A percentile compares a stretch with the other conserved stretches of the same genome.
Conservation (phyloP, 108 stramenopile genomes). For the Aurantiochytrium sp. region DNA sequence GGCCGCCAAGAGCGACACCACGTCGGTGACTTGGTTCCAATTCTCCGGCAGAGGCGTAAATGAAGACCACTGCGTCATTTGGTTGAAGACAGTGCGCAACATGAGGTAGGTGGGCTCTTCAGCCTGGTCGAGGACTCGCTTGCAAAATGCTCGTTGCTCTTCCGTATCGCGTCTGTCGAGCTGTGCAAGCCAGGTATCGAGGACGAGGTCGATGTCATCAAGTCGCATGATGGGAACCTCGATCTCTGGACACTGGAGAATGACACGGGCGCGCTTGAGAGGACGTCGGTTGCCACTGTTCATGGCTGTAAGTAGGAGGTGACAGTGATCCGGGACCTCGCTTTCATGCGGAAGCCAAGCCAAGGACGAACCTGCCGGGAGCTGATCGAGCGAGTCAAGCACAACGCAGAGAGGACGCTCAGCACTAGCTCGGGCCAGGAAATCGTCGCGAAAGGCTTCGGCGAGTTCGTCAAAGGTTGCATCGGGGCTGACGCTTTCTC, state of each 20-base stretch:
- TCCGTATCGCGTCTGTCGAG: background rate
- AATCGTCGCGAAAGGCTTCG: background rate
- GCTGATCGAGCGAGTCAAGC: slow-evolving; percentile 3
- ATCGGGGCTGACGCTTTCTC: background rate
- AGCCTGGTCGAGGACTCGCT: background rate
- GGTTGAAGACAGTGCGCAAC: background rate
- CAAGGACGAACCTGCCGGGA: background rate
- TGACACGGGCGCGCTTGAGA: background rate
- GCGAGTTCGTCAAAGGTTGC: background rate
- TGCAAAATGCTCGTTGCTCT: background rate
- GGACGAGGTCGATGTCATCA: background rate
- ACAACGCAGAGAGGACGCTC: background rate
- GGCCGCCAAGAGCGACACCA: background rate
- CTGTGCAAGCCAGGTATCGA: background rate
- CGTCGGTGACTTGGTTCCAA: background rate
- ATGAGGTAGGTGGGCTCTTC: background rate
- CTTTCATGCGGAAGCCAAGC: background rate
- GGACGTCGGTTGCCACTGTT: background rate
- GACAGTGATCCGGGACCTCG: background rate
- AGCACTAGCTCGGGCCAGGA: background rate
- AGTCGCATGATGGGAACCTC: background rate
- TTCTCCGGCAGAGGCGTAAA: background rate
- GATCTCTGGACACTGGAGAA: background rate
- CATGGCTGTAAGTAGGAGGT: background rate
- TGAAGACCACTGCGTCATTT: background rate